Evolutionary conservation across 805 yeast genomes (phyloP).

Genomic region (Metschnikowia shivogae): DNA sequence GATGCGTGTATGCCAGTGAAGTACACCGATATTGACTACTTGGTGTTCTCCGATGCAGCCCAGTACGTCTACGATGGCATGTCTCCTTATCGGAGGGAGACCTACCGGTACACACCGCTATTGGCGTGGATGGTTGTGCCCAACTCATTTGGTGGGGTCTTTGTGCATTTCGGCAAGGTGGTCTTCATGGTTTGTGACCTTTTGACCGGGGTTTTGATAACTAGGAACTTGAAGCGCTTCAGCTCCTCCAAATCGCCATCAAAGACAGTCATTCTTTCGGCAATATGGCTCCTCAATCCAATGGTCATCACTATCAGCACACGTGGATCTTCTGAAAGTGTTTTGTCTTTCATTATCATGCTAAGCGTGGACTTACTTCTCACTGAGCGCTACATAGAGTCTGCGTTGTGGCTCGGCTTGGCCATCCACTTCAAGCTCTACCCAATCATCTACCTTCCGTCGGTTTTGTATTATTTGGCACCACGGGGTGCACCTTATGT

Average conservation of each 20-base stretch:
- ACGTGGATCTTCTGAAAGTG: constrained; percentile 89
- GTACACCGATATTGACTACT: constrained; percentile 92
- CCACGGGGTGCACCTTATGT: constrained; percentile 20
- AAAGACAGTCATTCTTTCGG: constrained; percentile 28
- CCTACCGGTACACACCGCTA: constrained; percentile 91
- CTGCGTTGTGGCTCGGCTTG: constrained; percentile 58
- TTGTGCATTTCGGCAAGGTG: constrained; percentile 69
- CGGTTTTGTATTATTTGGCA: constrained; percentile 48
- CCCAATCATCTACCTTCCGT: constrained; percentile 84
- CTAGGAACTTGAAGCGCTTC: constrained; percentile 2
- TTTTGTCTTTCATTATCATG: constrained; percentile 75
- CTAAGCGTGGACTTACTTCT: constrained; percentile 35
- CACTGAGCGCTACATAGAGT: constrained; percentile 18
- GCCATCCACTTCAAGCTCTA: constrained; percentile 88
- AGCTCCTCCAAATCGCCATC: background rate
- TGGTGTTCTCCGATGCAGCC: constrained; percentile 92
- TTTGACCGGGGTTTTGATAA: constrained; percentile 63
- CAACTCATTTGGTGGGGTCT: constrained; percentile 42
- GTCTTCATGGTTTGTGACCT: constrained; percentile 76
- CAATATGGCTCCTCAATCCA: constrained; percentile 88
- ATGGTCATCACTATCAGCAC: constrained; percentile 92
- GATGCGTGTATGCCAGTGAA: constrained; percentile 74
- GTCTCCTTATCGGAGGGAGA: constrained; percentile 81
- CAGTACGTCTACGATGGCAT: constrained; percentile 51
- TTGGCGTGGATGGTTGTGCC: constrained; percentile 82